phyloP scores from a whole-genome alignment of 2,329 filamentous ascomycete genomes.

The Corinectria fuckeliana region DNA sequence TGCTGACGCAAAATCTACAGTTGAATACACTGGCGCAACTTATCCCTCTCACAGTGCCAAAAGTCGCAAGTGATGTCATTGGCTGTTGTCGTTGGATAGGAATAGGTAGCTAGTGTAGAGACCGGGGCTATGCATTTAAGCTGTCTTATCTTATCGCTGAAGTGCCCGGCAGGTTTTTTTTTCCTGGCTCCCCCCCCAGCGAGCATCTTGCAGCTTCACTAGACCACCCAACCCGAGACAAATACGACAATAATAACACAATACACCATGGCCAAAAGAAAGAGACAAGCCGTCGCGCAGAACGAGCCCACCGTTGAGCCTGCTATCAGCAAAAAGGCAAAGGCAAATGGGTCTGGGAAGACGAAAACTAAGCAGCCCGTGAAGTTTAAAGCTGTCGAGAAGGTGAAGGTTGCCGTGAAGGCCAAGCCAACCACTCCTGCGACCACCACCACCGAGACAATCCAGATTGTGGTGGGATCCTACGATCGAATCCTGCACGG shows the following conservation, averaged over 20 bases:
- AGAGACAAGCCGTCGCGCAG: conserved; percentile 48
- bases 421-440: conserved; percentile 31
- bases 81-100: neutral
- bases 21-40: conserved; percentile 36
- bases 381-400: conserved; percentile 28
- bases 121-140: conserved; percentile 33
- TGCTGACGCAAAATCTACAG: conserved; percentile 23
- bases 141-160: conserved; percentile 44
- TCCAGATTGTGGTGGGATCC: conserved; percentile 91
- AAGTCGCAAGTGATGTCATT: conserved; percentile 4
- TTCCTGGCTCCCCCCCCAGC: neutral
- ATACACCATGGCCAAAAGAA: conserved; percentile 55
- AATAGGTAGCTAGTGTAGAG: conserved; percentile 18
- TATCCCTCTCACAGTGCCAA: neutral
- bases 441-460: conserved; percentile 54
- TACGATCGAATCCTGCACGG: conserved; percentile 95
- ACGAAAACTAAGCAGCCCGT: conserved; percentile 1
- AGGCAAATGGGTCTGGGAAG: conserved; percentile 24
- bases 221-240: conserved; percentile 11
- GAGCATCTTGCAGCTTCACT: conserved; percentile 4
- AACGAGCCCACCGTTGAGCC: conserved; percentile 35
- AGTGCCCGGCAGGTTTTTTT: conserved; percentile 37
- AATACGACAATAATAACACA: conserved; percentile 17
- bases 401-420: conserved; percentile 35
- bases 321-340: conserved; percentile 39